These are phyloP conservation scores for Gyromitra esculenta DNA, from an alignment of 2,329 filamentous ascomycete species.

Conservation along the genomic window DNA sequence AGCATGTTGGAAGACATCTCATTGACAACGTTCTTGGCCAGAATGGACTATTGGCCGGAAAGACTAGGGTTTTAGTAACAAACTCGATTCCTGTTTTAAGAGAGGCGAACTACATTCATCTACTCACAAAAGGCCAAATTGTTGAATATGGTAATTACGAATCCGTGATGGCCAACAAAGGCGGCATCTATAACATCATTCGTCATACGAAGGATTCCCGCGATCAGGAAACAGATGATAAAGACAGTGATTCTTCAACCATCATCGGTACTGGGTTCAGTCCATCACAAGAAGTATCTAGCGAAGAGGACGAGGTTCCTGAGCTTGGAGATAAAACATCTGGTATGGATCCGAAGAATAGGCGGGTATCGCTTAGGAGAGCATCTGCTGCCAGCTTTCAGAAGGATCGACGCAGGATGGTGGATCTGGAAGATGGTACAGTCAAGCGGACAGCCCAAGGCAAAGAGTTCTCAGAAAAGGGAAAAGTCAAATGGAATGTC, in stretches of 20 bases:
- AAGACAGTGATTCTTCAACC: slow-evolving; percentile 74
- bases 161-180: slow-evolving; percentile 92
- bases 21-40: slow-evolving; percentile 93
- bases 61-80: slow-evolving; percentile 91
- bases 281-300: slow-evolving; percentile 61
- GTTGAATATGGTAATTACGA: slow-evolving; percentile 89
- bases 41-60: slow-evolving; percentile 80
- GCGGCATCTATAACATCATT: slow-evolving; percentile 84
- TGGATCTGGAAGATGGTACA: slow-evolving; percentile 80
- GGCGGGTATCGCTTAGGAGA: slow-evolving; percentile 76
- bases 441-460: slow-evolving; percentile 79
- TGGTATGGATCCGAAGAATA: slow-evolving; percentile 56
- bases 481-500: slow-evolving; percentile 97
- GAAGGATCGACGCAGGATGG: slow-evolving; percentile 82
- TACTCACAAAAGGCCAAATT: slow-evolving; percentile 83
- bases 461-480: slow-evolving; percentile 90
- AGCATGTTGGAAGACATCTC: slow-evolving; percentile 92
- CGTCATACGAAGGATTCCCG: slow-evolving; percentile 67
- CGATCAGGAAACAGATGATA: slow-evolving; percentile 66
- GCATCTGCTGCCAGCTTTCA: slow-evolving; percentile 92
- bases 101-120: slow-evolving; percentile 86
- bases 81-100: slow-evolving; percentile 92
- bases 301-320: slow-evolving; percentile 65
- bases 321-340: slow-evolving; percentile 62
- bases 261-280: slow-evolving; percentile 61